Conservation (phyloP, 176 grass and related monocot genomes). For the Dactylis glomerata region DNA sequence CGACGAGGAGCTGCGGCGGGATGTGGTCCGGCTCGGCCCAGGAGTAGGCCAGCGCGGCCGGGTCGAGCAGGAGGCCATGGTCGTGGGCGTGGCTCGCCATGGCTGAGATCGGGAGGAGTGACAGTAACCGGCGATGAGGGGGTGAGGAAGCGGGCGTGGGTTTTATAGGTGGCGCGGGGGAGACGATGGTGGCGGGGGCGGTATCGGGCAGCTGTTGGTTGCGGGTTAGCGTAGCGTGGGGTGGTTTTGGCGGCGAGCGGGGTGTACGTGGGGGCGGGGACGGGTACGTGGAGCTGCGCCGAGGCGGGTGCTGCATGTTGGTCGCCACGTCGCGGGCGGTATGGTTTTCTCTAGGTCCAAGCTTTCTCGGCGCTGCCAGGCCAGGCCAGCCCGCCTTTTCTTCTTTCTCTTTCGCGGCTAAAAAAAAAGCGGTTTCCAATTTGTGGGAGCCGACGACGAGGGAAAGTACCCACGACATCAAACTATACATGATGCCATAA, state of each 20-base stretch:
- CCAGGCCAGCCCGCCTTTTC: neutral
- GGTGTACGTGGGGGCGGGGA: slow-evolving; percentile 12
- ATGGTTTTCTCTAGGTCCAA: neutral
- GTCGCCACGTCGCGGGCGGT: slow-evolving; percentile 25
- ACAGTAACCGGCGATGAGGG: neutral
- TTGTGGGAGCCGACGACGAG: neutral
- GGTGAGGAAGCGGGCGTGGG: slow-evolving; percentile 2
- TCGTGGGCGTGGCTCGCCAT: slow-evolving; percentile 32
- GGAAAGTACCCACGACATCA: too few species aligned
- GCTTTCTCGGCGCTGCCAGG: neutral
- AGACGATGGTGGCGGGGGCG: neutral
- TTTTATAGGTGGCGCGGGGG: slow-evolving; percentile 28
- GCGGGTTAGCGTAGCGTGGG: slow-evolving; percentile 23
- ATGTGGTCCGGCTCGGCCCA: slow-evolving; percentile 32
- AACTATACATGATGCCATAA: too few species aligned
- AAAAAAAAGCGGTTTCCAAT: neutral
- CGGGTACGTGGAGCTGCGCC: slow-evolving; percentile 27
- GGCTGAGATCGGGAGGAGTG: neutral
- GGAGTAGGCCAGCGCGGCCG: slow-evolving; percentile 10
- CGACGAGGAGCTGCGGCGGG: slow-evolving; percentile 47
- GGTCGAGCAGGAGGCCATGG: slow-evolving; percentile 35
- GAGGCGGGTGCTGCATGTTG: slow-evolving; percentile 39
- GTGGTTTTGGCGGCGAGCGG: slow-evolving; percentile 32
- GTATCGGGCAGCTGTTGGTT: neutral
- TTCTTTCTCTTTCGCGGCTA: neutral